A percentile compares a stretch with the other conserved stretches of the same genome.
phyloP scores from a whole-genome alignment of 2,329 filamentous ascomycete species.

The Colletotrichum sojae region DNA sequence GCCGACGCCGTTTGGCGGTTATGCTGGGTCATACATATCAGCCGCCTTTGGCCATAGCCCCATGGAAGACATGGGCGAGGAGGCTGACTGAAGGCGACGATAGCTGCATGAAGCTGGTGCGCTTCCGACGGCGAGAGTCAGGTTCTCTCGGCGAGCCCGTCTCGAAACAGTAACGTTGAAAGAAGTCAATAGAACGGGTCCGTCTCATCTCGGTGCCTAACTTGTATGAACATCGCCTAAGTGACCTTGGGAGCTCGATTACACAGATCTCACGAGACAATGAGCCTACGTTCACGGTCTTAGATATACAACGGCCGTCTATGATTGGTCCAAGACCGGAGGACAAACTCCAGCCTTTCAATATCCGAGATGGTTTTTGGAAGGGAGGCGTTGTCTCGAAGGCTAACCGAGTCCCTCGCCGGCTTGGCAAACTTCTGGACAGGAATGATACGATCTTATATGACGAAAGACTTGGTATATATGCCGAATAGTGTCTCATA shows the following conservation, averaged over 20 bases:
- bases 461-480: too few species aligned
- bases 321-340: constrained; percentile 45
- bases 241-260: not conserved
- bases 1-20: too few species aligned
- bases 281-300: constrained; percentile 6
- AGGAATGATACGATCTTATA: too few species aligned
- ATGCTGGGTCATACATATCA: too few species aligned
- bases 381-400: constrained; percentile 38
- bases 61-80: too few species aligned
- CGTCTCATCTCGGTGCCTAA: not conserved
- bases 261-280: constrained; percentile 19
- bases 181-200: not conserved
- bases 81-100: constrained; percentile 10
- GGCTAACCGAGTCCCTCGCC: too few species aligned
- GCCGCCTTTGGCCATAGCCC: too few species aligned
- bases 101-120: not conserved
- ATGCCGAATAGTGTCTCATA: too few species aligned
- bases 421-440: too few species aligned
- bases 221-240: not conserved
- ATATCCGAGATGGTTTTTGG: constrained; percentile 43
- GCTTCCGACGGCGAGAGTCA: not conserved
- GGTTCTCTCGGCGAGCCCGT: not conserved
- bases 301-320: constrained; percentile 41
- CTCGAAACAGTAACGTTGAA: not conserved
- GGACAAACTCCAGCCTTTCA: constrained; percentile 49